Base-by-base conservation (phyloP, 768 basidiomycete genomes). In the Termitomyces sp. region DNA sequence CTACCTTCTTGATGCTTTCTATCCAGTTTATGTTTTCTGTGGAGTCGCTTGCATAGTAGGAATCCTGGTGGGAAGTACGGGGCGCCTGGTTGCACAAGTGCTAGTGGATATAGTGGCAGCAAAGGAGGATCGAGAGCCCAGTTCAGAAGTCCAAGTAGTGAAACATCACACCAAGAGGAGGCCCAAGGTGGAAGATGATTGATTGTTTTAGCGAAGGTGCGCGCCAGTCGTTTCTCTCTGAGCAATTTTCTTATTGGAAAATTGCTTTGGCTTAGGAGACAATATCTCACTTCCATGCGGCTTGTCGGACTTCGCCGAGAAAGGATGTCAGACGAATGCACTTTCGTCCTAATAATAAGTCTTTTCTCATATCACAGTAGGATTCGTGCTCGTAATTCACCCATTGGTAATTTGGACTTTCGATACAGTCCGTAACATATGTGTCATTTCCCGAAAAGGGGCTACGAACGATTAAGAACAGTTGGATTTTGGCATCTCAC, bases 31-130 rank as follows among this genome's bases (percentile, higher is more conserved):
- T 59, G 75, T 83, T 14, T 77, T 85, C 57, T 75, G 72, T 39
- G 81, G 81, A 1, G 76, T 80, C 1, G 83, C 84, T 1, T 82
- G 79, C 59, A 77, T 85, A 49, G 72, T 73, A 9, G 83, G 83
- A 6, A 69, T 67, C 10, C 17, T 75, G 19, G 43, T 84, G 1
- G 84, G 84, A 3, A 47, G 76, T 1, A 58, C 70, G 12, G 84
- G 63, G 8, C 47, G 64, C 37, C 21, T 66, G 25, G 54, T 62
- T 1, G 40, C 56, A 16, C 30, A 21, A 44, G 27, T 63, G 28
- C 39, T 61, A 12, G 62, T 66, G 49, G 55, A 62, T 17, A 23
- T 58, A 30, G 23, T 52, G 17, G 14, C 30, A 12, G 27, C 17
- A 1, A 48, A 17, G 23, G 32, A 50, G 30, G 34, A 32, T 0